Evolutionary conservation across 257 asterid species (phyloP), one percentile per base, ranked within the genome.

Genomic region (Buddleja alternifolia): DNA sequence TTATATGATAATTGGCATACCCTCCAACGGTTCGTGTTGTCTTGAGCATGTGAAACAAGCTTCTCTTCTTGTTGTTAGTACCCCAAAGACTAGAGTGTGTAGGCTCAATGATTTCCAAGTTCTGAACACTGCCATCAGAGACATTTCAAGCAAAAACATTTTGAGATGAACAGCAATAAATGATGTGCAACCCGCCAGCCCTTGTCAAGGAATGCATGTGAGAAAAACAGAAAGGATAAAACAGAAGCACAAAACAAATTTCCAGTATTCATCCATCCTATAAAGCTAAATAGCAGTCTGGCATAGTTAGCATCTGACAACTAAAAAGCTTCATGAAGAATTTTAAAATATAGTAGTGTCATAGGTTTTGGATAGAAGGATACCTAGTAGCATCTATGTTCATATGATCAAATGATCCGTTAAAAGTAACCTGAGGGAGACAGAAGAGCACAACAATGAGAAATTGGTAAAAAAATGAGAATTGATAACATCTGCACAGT

Each of bases 371-470:
- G 57, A 47, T 53, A 73, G 60, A 74, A 79, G 69, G 69, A 59
- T 80, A 93, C 98, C 98, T 93, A 37, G 99, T 86, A 67, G 96
- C 88, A 55, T 93, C 99, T 76, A 93, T 90, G 75, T 87, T 93
- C 97, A 93, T 83, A 88, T 93, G 99, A 75, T 90, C 99, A 70
- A 90, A 93, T 68, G 97, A 90, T 84, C 99, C 99, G 67, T 93
- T 93, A 60, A 93, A 93, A 39, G 97, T 85, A 64, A 93, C 97
- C 98, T 93, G 91, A 44, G 60, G 81, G 66, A 72, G 34, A 36
- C 20, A 17, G 61, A 65, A 64, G n/a, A 17, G 1, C 53, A 46
- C 29, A 67, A 51, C 40, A 44, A 39, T 72, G 51, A 74, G 52
- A 72, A 76, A 25, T 61, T 63, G 54, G 42, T 48, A 16, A 7